A percentile compares a stretch with the other conserved stretches of the same genome.
phyloP scores from a whole-genome alignment of 768 basidiomycete species.

The Xerocomellus dryophilus region DNA sequence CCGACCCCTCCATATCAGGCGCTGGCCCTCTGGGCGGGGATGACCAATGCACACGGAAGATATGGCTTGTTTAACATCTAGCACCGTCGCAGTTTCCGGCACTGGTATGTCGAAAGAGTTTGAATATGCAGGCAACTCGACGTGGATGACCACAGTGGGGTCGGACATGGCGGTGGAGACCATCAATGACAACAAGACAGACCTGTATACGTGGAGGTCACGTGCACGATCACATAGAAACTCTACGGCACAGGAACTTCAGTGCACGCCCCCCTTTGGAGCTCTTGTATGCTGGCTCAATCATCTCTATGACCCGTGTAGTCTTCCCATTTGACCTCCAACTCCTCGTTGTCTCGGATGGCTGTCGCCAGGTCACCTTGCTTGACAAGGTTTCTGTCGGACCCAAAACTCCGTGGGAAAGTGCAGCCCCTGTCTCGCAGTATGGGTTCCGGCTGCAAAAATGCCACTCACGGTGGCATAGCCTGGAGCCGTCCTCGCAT shows the following conservation, averaged over 20 bases:
- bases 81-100: constrained; percentile 46
- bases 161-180: constrained; percentile 22
- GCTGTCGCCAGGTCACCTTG: constrained; percentile 62
- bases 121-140: constrained; percentile 75
- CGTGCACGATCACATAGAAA: constrained; percentile 18
- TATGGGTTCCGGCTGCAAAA: no score
- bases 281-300: constrained; percentile 72
- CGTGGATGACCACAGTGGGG: constrained; percentile 43
- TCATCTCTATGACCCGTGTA: constrained; percentile 66
- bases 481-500: no score
- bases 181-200: not conserved
- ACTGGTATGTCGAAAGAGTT: constrained; percentile 62
- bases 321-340: constrained; percentile 74
- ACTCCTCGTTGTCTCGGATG: constrained; percentile 52
- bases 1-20: constrained; percentile 74
- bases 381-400: no score
- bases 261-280: no score
- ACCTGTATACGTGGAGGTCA: constrained; percentile 32
- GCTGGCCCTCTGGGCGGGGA: constrained; percentile 68
- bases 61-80: constrained; percentile 68
- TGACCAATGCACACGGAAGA: constrained; percentile 55
- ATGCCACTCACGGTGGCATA: no score
- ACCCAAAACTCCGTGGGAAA: no score
- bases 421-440: no score
- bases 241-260: no score